These are phyloP conservation scores for Sutorius australiensis DNA, from an alignment of 768 basidiomycete genomes.

Conservation along the genomic window DNA sequence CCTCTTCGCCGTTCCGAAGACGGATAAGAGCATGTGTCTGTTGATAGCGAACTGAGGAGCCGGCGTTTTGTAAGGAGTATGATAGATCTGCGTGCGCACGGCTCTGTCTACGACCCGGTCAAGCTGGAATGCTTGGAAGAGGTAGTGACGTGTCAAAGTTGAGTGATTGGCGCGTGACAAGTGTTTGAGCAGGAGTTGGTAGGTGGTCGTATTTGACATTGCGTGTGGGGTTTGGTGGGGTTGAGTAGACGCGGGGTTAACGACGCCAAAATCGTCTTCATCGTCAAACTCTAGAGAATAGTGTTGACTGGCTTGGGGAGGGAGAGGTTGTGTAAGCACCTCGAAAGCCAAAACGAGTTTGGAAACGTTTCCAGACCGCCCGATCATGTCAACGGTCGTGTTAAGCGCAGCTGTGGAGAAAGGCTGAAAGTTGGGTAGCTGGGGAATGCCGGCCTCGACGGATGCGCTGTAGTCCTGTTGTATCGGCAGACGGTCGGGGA, in stretches of 20 bases:
- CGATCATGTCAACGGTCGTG: constrained; percentile 68
- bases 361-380: constrained; percentile 54
- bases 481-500: constrained; percentile 62
- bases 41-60: constrained; percentile 56
- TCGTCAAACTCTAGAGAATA: constrained; percentile 60
- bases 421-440: constrained; percentile 33
- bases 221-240: constrained; percentile 42
- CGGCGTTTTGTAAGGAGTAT: constrained; percentile 31
- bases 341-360: constrained; percentile 75
- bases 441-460: constrained; percentile 11
- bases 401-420: constrained; percentile 69
- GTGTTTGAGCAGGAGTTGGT: constrained; percentile 57
- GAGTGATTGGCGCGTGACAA: constrained; percentile 46
- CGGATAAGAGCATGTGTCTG: constrained; percentile 51
- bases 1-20: constrained; percentile 56
- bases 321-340: constrained; percentile 69
- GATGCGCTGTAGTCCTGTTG: constrained; percentile 11
- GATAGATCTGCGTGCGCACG: constrained; percentile 34
- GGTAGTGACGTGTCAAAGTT: constrained; percentile 63
- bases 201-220: constrained; percentile 64
- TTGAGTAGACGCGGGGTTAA: constrained; percentile 35
- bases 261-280: constrained; percentile 51
- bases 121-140: constrained; percentile 47
- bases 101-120: constrained; percentile 37
- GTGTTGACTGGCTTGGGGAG: constrained; percentile 42